A percentile compares a stretch with the other conserved stretches of the same genome.
Conservation (phyloP, 768 basidiomycete species). For the Russula foetens region DNA sequence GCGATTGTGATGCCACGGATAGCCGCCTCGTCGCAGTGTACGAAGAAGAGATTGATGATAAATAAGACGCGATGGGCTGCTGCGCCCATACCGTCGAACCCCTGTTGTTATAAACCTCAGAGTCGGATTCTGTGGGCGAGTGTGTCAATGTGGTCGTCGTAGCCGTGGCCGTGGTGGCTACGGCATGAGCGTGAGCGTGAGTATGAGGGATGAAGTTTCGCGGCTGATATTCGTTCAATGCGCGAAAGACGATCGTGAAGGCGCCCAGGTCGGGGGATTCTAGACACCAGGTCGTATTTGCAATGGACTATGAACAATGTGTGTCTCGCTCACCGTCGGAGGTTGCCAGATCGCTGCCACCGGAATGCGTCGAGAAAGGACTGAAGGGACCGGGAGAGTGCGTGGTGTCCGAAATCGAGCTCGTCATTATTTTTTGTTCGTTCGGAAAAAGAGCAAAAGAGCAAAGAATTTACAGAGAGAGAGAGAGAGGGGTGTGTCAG, state of each 20-base stretch:
- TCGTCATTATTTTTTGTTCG: constrained; percentile 25
- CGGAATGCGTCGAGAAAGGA: constrained; percentile 30
- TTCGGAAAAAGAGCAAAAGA: neutral
- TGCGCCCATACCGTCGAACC: constrained; percentile 63
- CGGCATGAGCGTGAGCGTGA: too few species aligned
- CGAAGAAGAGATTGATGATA: constrained; percentile 28
- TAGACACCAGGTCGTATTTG: constrained; percentile 17
- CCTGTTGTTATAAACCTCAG: constrained; percentile 29
- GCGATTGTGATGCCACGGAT: constrained; percentile 14
- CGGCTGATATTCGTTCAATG: constrained; percentile 49
- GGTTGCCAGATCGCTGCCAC: constrained; percentile 28
- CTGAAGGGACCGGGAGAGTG: constrained; percentile 32
- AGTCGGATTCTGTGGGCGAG: constrained; percentile 31
- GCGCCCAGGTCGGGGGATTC: constrained; percentile 68
- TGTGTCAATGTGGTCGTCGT: constrained; percentile 26
- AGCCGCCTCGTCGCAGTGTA: constrained; percentile 16
- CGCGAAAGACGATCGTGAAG: constrained; percentile 63
- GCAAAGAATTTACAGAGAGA: neutral
- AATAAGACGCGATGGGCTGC: constrained; percentile 49
- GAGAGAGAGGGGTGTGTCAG: neutral
- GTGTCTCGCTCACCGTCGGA: constrained; percentile 29
- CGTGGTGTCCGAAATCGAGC: constrained; percentile 30
- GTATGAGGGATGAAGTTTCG: constrained; percentile 24
- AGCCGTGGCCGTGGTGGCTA: constrained; percentile 20
- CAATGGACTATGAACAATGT: too few species aligned